Percentiles rank a stretch among this genome's conserved stretches.
phyloP scores from a whole-genome alignment of 352 stramenopile species.

The Plasmopara halstedii region DNA sequence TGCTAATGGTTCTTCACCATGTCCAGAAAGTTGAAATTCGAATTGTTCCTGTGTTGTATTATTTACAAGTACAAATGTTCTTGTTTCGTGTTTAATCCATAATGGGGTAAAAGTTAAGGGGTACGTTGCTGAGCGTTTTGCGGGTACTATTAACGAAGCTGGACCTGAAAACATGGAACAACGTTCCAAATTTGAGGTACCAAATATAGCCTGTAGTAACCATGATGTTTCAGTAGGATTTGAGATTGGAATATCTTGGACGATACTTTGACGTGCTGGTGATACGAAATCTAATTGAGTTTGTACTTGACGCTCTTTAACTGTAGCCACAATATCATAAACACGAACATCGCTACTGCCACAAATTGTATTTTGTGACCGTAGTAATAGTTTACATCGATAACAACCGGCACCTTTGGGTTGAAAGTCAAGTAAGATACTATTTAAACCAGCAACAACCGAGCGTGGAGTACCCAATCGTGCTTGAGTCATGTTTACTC shows the following conservation, averaged over 20 bases:
- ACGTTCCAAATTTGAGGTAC: constrained; percentile 4
- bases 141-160: constrained; percentile 49
- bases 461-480: constrained; percentile 38
- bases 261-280: constrained; percentile 80
- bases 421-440: constrained; percentile 64
- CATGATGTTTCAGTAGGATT: constrained; percentile 84
- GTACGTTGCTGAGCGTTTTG: constrained; percentile 67
- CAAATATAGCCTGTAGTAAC: constrained; percentile 69
- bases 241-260: constrained; percentile 87
- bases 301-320: constrained; percentile 81
- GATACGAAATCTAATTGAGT: constrained; percentile 85
- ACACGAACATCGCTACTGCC: constrained; percentile 73
- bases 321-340: constrained; percentile 76
- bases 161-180: constrained; percentile 66
- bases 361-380: constrained; percentile 48
- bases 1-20: constrained; percentile 85
- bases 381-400: constrained; percentile 57
- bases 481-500: constrained; percentile 42
- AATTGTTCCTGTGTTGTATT: constrained; percentile 79
- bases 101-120: constrained; percentile 75
- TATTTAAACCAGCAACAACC: constrained; percentile 30
- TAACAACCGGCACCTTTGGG: constrained; percentile 65
- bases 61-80: constrained; percentile 73
- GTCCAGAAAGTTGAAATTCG: constrained; percentile 82
- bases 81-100: constrained; percentile 72